Percentiles rank a stretch among this genome's conserved stretches.
Evolutionary conservation across 495 filamentous ascomycete species (phyloP).

Genomic region (Evansstolkia leycettana): DNA sequence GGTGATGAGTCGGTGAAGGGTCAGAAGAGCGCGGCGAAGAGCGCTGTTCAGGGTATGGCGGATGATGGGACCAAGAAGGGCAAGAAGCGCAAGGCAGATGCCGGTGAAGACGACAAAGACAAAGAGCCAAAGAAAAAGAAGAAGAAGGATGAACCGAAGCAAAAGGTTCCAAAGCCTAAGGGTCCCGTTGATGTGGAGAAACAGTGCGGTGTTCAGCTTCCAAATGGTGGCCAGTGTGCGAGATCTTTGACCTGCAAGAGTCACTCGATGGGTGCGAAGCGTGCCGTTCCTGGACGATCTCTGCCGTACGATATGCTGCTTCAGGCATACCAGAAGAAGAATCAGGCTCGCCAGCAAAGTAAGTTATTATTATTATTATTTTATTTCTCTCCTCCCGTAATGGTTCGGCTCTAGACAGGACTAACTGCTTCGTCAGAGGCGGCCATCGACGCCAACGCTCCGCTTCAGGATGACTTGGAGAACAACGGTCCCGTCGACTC

Average conservation of each 20-base stretch:
- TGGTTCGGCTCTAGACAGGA: no score
- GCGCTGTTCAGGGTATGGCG: slow-evolving; percentile 49
- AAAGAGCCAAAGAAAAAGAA: slow-evolving; percentile 80
- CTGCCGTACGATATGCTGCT: slow-evolving; percentile 93
- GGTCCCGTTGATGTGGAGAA: slow-evolving; percentile 94
- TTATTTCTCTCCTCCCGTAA: not conserved
- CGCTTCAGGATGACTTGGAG: slow-evolving; percentile 72
- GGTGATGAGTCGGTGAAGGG: slow-evolving; percentile 29
- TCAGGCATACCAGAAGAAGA: slow-evolving; percentile 94
- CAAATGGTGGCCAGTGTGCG: slow-evolving; percentile 79
- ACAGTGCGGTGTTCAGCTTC: slow-evolving; percentile 85
- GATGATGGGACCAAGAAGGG: slow-evolving; percentile 54
- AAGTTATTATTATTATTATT: slow-evolving; percentile 16
- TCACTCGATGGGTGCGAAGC: slow-evolving; percentile 92
- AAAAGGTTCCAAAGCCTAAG: slow-evolving; percentile 79
- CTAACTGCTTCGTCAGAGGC: slow-evolving; percentile 47
- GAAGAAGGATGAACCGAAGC: slow-evolving; percentile 85
- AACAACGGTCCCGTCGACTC: slow-evolving; percentile 72
- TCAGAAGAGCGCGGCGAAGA: slow-evolving; percentile 61
- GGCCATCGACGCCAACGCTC: slow-evolving; percentile 85
- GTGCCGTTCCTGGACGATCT: slow-evolving; percentile 77
- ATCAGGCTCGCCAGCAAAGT: slow-evolving; percentile 95
- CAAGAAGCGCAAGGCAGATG: slow-evolving; percentile 88
- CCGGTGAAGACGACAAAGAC: slow-evolving; percentile 49
- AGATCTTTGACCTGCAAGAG: slow-evolving; percentile 91